Base-by-base conservation (phyloP, 2,329 filamentous ascomycete species). In the Pestalotiopsis sp. region DNA sequence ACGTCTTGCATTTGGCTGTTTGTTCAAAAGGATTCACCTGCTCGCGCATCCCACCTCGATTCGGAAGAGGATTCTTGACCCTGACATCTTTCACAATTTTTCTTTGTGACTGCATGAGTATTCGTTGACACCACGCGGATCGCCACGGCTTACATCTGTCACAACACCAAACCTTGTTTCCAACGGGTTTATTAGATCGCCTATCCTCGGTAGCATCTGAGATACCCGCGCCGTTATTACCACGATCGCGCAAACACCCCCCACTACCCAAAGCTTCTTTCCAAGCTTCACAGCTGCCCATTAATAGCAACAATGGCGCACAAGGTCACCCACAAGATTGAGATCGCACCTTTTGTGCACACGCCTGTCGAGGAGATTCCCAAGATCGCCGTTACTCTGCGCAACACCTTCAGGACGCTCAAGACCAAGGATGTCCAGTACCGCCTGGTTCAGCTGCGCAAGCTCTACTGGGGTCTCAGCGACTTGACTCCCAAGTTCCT, bases 391-490 rank as follows among this genome's bases (percentile, higher is more conserved):
- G 84, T 87, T 68, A 86, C 83, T 6, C 82, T 92, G 58, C 90
- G 90, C 76, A 82, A 85, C 65, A 90, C 91, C n/a, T 98, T 94
- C 82, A 86, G 87, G 74, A 87, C 92, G 20, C 91, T 94, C 79
- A 92, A 91, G 82, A 98, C 95, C 58, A 94, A 94, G 78, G 87
- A 93, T 67, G 78, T 98, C 70, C 88, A 93, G 76, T 98, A 92
- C 84, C 91, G 96, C 72, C 85, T 95, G 71, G 86, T 89, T 67
- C 96, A 98, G 86, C 89, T 99, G 70, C 92, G 95, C 75, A 95
- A 94, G 86, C 90, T 98, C 68, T 98, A 97, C 85, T 98, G 96
- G 96, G 94, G 89, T 7, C 80, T 98, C 73, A 90, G 90, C 72
- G 95, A 98, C 84, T 91, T 93, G 78, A 87, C 90, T 68, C 84